These are phyloP conservation scores for Chaetothyriales sp. DNA, from an alignment of 2,329 filamentous ascomycete genomes.

Conservation along the genomic window DNA sequence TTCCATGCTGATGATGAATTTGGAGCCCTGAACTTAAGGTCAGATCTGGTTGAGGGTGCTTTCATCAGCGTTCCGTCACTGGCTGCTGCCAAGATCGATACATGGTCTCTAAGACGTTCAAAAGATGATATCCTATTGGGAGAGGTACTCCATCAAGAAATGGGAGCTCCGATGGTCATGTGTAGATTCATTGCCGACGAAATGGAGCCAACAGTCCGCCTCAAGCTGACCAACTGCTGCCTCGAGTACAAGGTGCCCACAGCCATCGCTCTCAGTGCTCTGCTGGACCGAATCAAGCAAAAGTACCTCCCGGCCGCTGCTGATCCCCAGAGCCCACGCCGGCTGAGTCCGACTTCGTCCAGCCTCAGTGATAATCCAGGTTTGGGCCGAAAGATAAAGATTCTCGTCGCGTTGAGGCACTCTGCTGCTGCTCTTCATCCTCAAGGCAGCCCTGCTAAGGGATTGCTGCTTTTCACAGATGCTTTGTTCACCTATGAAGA, in stretches of 20 bases:
- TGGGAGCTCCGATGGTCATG: constrained; percentile 53
- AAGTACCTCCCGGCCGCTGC: constrained; percentile 45
- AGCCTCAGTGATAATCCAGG: constrained; percentile 6
- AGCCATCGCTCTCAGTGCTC: constrained; percentile 60
- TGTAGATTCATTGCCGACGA: constrained; percentile 84
- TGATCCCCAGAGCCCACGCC: constrained; percentile 28
- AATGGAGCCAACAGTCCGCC: constrained; percentile 75
- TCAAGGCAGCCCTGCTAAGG: constrained; percentile 56
- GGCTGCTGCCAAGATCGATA: constrained; percentile 58
- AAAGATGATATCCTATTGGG: constrained; percentile 56
- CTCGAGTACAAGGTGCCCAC: constrained; percentile 82
- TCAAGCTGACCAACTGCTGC: constrained; percentile 70
- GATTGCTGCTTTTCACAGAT: constrained; percentile 63
- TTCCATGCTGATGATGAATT: constrained; percentile 53
- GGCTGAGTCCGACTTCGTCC: constrained; percentile 12
- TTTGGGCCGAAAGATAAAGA: constrained; percentile 36
- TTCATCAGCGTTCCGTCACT: constrained; percentile 77
- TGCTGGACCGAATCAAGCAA: constrained; percentile 50
- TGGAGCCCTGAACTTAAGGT: constrained; percentile 45
- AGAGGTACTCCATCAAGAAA: constrained; percentile 34
- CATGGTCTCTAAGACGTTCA: constrained; percentile 48
- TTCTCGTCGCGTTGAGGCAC: constrained; percentile 54
- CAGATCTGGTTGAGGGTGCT: constrained; percentile 52
- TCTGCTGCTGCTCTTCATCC: constrained; percentile 78
- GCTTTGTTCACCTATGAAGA: constrained; percentile 54